Evolutionary conservation across 2,329 filamentous ascomycete species (phyloP), one percentile per base, ranked within the genome.

Genomic region (Paracoccidioides brasiliensis): DNA sequence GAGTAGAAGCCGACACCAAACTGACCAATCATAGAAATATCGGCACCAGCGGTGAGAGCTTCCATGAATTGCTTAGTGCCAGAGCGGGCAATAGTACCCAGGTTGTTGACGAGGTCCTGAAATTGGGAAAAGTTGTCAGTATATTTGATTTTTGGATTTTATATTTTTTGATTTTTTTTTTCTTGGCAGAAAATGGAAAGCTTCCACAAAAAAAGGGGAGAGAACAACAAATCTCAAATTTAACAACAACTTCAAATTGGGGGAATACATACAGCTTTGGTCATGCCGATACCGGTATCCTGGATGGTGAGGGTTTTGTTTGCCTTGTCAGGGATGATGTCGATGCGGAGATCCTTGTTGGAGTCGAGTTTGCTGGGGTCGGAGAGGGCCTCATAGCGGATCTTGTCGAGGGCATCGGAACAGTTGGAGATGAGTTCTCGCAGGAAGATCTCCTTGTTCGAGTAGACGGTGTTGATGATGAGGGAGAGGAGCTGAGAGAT

Each of bases 1-100:
- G 93, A 97, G 85, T 98, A 98, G 88, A 98, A 98, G 86, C 93
- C 93, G 69, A 98, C 93, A 94, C 93, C 93, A 76, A 98, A 98
- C 80, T 98, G 93, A 72, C 93, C 93, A 74, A 98, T 98, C 93
- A 98, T 97, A 78, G 93, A 97, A 66, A 98, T 93, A 77, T 98
- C 93, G 73, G 93, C 93, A 80, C 93, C 93, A 64, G 93, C 93
- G 66, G 90, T 91, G 67, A 98, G 84, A 62, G 93, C 93, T 83
- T 98, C 93, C 93, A 98, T 98, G 79, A 98, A 98, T 80, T 97
- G 93, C 85, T 98, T 98, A 76, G 93, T 98, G 64, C 93, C 93
- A 60, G 93, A 98, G 73, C 93, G 90, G 73, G 93, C 93, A 76
- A 98, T 98, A 67, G 93, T 98, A 81, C 93, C 93, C 64, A 98